Evolutionary conservation across 2,329 filamentous ascomycete genomes (phyloP), one percentile per base, ranked within the genome.

Genomic region (Fusarium sp.): DNA sequence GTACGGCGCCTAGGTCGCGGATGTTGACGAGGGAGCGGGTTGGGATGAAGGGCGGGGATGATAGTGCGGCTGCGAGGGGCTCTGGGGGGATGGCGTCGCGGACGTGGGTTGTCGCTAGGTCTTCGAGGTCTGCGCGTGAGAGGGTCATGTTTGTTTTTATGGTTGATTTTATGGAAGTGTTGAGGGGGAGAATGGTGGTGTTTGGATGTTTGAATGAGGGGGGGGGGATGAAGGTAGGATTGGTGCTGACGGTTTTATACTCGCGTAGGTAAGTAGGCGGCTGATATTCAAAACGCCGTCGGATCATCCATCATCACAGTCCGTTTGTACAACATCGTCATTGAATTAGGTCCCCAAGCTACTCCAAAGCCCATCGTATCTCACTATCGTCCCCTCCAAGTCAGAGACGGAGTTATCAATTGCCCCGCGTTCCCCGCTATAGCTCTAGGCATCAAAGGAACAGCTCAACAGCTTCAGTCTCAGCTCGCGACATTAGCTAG

Each of bases 1-100:
- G 80, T 1, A 86, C 74, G 27, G 80, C 77, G 57, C 84, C 85
- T 11, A 85, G 72, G 71, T 87, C 85, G 54, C 85, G 84, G 55
- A 83, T 77, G 77, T 86, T 87, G 79, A 86, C 82, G 27, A 84
- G 82, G 34, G 83, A 81, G 25, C 78, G 79, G 27, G 83, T 75
- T 58, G 76, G 71, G 65, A 86, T 69, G 72, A 87, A 87, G 7
- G 85, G 85, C 7, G 81, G 71, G n/a, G 75, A 73, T 8, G 75
- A 71, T 29, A 86, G 73, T 27, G 80, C 78, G 0, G 79, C 73
- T 2, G 73, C 64, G 57, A 83, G 79, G 29, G 76, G 56, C 18
- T 79, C 78, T 4, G 76, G 64, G 4, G 81, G 73, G 57, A 86
- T 79, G 38, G 80, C 75, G 4, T 74, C 65, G 42, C 73, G 73